Base-by-base conservation (phyloP, 768 basidiomycete species). In the Leccinum pellstonianum region DNA sequence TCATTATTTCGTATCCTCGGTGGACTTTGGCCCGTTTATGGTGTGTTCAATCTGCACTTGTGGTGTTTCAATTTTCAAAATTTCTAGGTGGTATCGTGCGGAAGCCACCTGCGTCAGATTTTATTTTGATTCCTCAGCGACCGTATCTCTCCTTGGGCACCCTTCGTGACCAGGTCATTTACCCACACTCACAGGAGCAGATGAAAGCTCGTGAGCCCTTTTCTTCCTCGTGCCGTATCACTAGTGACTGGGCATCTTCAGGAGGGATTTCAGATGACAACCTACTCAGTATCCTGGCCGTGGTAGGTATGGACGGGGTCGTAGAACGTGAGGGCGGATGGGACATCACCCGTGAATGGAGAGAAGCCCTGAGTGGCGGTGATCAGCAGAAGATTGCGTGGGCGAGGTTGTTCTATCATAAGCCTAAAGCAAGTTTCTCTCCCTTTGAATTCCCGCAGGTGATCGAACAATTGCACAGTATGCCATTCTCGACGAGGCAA, bases 311-410 rank as follows among this genome's bases (percentile, higher is more conserved):
- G 87, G 87, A 86, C 43, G 76, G 79, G 67, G 83, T 98, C 52
- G 91, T 98, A 6, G 91, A 93, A 67, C 83, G 95, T 25, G 96
- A 98, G 75, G 96, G 96, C n/a, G 96, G 96, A 12, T 98, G 95
- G 95, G 90, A 91, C 67, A 79, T 81, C 8, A 80, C 83, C n/a
- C 82, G 87, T 52, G 96, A 98, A 68, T 98, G 96, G 96, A 83
- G 93, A 62, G 95, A 97, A 71, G 84, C 91, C 3, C 76, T 98
- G 35, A 94, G 91, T 68, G 95, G 96, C 1, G 95, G 95, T 19
- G 96, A 97, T 73, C 93, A 98, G 73, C 95, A 98, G 76, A 88
- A 95, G 76, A 90, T 98, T 58, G 96, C 96, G 0, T 98, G 96
- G 94, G 96, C 94, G 12, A 79, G 96, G 65, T 73, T 99, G 65